phyloP scores from a whole-genome alignment of 768 basidiomycete species.

The Tricholoma hemisulphureum region DNA sequence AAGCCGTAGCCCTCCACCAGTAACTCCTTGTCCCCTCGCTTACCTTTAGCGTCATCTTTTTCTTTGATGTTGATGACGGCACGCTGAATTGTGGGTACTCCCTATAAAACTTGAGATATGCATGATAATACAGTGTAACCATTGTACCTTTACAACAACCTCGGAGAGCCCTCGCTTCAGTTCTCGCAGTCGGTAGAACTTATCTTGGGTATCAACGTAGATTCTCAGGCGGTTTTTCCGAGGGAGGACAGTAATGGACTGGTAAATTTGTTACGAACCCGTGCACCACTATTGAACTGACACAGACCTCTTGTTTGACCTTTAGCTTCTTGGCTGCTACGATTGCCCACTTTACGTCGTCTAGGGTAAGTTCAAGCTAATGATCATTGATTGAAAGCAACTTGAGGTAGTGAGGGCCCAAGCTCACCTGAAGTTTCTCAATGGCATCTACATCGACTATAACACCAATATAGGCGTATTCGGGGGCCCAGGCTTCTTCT shows the following conservation, averaged over 20 bases:
- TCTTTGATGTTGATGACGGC: slow-evolving; percentile 97
- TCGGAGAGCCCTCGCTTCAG: slow-evolving; percentile 81
- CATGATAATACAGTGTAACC: slow-evolving; percentile 1
- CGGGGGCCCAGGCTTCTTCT: slow-evolving; percentile 94
- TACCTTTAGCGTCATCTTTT: slow-evolving; percentile 72
- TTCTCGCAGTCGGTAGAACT: slow-evolving; percentile 81
- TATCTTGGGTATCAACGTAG: slow-evolving; percentile 75
- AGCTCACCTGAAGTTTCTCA: slow-evolving; percentile 75
- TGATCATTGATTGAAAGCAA: not conserved
- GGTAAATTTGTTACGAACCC: not conserved
- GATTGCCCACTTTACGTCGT: slow-evolving; percentile 92
- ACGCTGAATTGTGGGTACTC: slow-evolving; percentile 81
- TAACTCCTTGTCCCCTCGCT: slow-evolving; percentile 86
- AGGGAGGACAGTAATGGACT: slow-evolving; percentile 78
- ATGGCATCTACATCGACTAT: slow-evolving; percentile 89
- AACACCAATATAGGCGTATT: slow-evolving; percentile 90
- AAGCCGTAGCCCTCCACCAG: slow-evolving; percentile 97
- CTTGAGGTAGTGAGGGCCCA: not conserved
- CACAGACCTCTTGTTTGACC: slow-evolving; percentile 76
- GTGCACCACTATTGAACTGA: not conserved
- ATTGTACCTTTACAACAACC: slow-evolving; percentile 89
- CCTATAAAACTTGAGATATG: slow-evolving; percentile 42
- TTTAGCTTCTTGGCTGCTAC: slow-evolving; percentile 86
- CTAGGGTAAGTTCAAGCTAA: slow-evolving; percentile 88
- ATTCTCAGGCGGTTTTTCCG: slow-evolving; percentile 74